Conservation (phyloP, 805 yeast genomes). For the Zygosaccharomyces siamensis region DNA sequence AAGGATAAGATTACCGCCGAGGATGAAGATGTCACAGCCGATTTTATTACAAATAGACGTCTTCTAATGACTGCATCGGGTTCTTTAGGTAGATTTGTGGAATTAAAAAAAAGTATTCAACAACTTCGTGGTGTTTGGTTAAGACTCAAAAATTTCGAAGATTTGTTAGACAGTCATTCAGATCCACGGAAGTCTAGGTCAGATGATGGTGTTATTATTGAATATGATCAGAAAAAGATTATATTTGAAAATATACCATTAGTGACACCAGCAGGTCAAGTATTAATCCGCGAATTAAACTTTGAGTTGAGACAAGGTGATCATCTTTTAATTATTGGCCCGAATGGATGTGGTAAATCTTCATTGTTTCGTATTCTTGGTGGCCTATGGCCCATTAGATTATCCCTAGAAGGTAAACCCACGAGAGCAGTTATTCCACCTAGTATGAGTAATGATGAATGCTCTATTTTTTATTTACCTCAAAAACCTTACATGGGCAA, state of each 20-base stretch:
- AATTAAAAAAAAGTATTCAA: conserved; percentile 76
- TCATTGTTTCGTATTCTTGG: conserved; percentile 87
- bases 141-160: conserved; percentile 66
- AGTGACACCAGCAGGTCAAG: conserved; percentile 78
- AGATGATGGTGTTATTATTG: conserved; percentile 28
- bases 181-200: conserved; percentile 29
- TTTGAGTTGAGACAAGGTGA: conserved; percentile 77
- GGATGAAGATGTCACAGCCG: conserved; percentile 55
- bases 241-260: conserved; percentile 74
- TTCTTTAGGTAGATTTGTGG: conserved; percentile 81
- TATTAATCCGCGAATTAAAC: conserved; percentile 57
- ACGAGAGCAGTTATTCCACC: conserved; percentile 37
- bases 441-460: conserved; percentile 32
- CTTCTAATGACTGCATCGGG: conserved; percentile 78
- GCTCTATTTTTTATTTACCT: conserved; percentile 74
- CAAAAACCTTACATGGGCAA: conserved; percentile 84
- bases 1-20: conserved; percentile 33
- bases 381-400: conserved; percentile 83
- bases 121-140: conserved; percentile 79
- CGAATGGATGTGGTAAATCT: conserved; percentile 94
- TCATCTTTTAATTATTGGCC: conserved; percentile 86
- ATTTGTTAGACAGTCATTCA: conserved; percentile 46
- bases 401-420: conserved; percentile 51
- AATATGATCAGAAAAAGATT: conserved; percentile 53
- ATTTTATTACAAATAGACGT: conserved; percentile 83